Evolutionary conservation across 805 yeast species (phyloP), one percentile per base, ranked within the genome.

Genomic region (Suhomyces sp.): DNA sequence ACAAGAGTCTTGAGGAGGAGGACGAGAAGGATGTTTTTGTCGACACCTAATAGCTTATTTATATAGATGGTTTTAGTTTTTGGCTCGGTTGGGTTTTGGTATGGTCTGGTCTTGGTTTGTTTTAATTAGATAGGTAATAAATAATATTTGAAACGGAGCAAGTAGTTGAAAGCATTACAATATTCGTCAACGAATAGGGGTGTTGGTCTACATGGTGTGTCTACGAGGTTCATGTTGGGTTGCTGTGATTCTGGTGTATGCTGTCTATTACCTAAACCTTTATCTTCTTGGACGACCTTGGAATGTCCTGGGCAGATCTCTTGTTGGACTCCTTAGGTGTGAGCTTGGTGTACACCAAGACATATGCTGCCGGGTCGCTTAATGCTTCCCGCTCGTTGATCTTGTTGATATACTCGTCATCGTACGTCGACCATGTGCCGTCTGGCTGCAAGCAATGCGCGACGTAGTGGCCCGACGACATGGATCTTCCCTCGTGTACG

Each of bases 401-500:
- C 54, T 77, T 78, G 63, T 89, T 87, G 59, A 90, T 84, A 63
- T 86, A 84, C 63, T 94, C 99, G 67, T 94, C 99, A 66, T 94
- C 98, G 69, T 93, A 94, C 8, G 90, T 86, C 27, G 90, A 86
- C 99, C 98, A 94, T 1, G 87, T 72, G 1, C 91, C 93, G 69
- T 89, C 94, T 0, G 97, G 96, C 69, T 92, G 97, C 57, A 87
- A 82, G 65, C 97, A 89, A 65, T 89, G 90, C 0, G 96, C 88
- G 54, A 91, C 82, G 64, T 94, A 94, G 69, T 94, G 99, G 3
- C 99, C 99, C 3, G 94, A 85, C 45, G 91, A 85, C 12, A 92
- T 85, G 1, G 97, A 88, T 57, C 98, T 78, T 41, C 99, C 99
- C 62, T 90, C 97, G 65, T 94, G 99, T 4, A 91, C 93, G 55